Conservation (phyloP, 331 rosid genomes). For the Rosa hybrid region DNA sequence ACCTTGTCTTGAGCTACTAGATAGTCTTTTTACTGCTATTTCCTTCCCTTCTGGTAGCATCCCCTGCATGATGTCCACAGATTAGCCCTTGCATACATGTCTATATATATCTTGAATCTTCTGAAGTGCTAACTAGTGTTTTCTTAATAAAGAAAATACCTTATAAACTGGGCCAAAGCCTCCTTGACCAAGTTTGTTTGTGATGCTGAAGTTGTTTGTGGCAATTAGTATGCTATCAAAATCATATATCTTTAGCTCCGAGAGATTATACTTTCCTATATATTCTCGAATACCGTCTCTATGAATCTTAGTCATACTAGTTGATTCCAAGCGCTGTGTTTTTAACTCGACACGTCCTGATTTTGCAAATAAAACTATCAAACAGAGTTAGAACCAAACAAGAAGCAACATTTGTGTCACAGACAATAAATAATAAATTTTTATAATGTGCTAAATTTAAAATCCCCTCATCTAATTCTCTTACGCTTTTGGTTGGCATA, state of each 20-base stretch:
- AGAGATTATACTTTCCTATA: not conserved
- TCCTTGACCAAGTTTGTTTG: conserved; percentile 35
- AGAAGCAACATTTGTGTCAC: not conserved
- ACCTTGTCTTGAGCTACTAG: conserved; percentile 46
- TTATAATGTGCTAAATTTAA: no score
- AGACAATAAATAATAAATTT: no score
- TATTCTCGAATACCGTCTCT: not conserved
- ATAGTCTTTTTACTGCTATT: conserved; percentile 45
- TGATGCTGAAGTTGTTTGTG: conserved; percentile 23
- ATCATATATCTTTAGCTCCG: not conserved
- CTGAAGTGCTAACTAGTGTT: no score
- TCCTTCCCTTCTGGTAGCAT: conserved; percentile 35
- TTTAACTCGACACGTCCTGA: not conserved
- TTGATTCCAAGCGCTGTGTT: not conserved
- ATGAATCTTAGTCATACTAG: not conserved
- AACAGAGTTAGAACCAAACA: not conserved
- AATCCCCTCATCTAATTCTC: not conserved
- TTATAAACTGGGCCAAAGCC: conserved; percentile 33
- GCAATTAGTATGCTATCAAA: conserved; percentile 18
- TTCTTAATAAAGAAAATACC: conserved; percentile 7
- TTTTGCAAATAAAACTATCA: not conserved
- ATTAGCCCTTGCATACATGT: not conserved
- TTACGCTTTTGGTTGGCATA: conserved; percentile 9
- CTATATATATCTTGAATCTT: no score
- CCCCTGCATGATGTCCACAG: conserved; percentile 19